Conservation (phyloP, 345 rosid genomes). For the Brassica napus region Da-Ae NC_063442.1:37616501-37617000, state of each 20-base stretch:
- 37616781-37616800: slow-evolving; percentile 69
- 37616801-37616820: slow-evolving; percentile 70
- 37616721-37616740: background rate
- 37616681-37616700: background rate
- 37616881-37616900: slow-evolving; percentile 14
- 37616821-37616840: slow-evolving; percentile 59
- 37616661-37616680: slow-evolving; percentile 45
- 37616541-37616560: slow-evolving; percentile 55
- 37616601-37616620: slow-evolving; percentile 69
- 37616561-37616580: slow-evolving; percentile 69
- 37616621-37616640: slow-evolving; percentile 79
- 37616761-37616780: background rate
- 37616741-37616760: background rate
- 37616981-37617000: slow-evolving; percentile 20
- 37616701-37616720: background rate
- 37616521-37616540: slow-evolving; percentile 56
- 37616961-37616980: slow-evolving; percentile 11
- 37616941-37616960: slow-evolving; percentile 22
- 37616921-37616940: background rate
- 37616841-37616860: slow-evolving; percentile 49
- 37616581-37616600: slow-evolving; percentile 50
- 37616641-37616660: slow-evolving; percentile 78
- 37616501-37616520: slow-evolving; percentile 65
- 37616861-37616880: slow-evolving; percentile 29
- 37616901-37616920: background rate